Evolutionary conservation across 139 green algal genomes (phyloP).

Genomic region (Zygnema cylindricum): DNA sequence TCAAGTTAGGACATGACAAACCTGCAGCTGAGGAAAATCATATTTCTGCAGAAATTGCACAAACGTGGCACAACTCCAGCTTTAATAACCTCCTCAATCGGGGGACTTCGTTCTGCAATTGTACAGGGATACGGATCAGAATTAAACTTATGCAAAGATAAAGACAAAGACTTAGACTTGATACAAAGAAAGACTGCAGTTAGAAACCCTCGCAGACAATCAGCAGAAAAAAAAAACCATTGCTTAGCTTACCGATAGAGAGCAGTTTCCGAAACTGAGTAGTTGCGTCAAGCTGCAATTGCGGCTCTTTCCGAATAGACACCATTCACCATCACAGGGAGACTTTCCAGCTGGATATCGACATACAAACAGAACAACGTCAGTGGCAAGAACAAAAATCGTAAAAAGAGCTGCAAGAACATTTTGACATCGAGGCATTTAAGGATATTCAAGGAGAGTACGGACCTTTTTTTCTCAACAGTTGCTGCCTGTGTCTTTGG

Average conservation of each 20-base stretch:
- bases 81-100: conserved; percentile 98
- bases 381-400: neutral
- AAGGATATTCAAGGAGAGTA: conserved; percentile 3
- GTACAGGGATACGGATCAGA: neutral
- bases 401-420: neutral
- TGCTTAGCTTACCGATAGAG: conserved; percentile 78
- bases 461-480: conserved; percentile 56
- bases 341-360: conserved; percentile 78
- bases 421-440: conserved; percentile 21
- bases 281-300: conserved; percentile 93
- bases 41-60: conserved; percentile 91
- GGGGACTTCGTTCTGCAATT: conserved; percentile 90
- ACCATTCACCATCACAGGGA: conserved; percentile 93
- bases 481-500: conserved; percentile 38
- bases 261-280: conserved; percentile 97
- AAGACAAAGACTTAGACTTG: neutral
- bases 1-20: too few relatives aligned
- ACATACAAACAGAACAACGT: neutral
- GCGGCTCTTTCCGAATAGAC: conserved; percentile 79
- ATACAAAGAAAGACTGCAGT: neutral
- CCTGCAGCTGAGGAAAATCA: conserved; percentile 83
- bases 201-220: neutral
- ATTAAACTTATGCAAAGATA: neutral
- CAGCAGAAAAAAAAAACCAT: conserved; percentile 63
- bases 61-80: conserved; percentile 94